Evolutionary conservation across 345 rosid species (phyloP).

Genomic region (Gossypium bickii): DNA sequence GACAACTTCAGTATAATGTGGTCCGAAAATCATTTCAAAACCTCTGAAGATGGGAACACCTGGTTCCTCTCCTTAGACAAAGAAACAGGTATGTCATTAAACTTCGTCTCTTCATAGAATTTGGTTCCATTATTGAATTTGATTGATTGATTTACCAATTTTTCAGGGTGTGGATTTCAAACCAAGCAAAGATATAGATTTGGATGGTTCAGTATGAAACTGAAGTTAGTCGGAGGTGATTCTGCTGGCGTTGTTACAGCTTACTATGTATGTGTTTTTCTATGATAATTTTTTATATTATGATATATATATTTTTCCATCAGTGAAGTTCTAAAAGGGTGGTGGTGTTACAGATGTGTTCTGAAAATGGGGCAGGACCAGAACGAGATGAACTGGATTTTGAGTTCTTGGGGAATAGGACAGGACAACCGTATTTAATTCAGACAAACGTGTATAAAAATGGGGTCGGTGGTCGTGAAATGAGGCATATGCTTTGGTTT

Average conservation of each 20-base stretch:
- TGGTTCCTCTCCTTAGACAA: conserved; percentile 92
- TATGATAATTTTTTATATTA: no score
- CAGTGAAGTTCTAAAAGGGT: not conserved
- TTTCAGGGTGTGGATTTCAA: conserved; percentile 87
- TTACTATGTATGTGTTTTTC: conserved; percentile 54
- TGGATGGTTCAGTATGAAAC: conserved; percentile 98
- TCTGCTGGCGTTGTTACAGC: conserved; percentile 99
- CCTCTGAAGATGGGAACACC: conserved; percentile 93
- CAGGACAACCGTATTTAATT: conserved; percentile 76
- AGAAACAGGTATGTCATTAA: conserved; percentile 58
- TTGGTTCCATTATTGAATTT: not conserved
- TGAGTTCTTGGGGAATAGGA: conserved; percentile 93
- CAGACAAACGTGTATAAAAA: conserved; percentile 91
- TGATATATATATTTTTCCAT: not conserved
- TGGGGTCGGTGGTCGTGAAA: conserved; percentile 86
- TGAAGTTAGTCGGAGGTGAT: conserved; percentile 90
- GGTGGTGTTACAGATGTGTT: conserved; percentile 63
- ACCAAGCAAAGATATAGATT: conserved; percentile 88
- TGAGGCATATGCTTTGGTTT: conserved; percentile 94
- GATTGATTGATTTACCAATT: not conserved
- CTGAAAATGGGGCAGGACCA: conserved; percentile 45
- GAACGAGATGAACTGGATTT: conserved; percentile 90
- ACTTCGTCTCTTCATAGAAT: not conserved
- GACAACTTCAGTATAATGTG: conserved; percentile 95
- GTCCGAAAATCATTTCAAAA: conserved; percentile 85